Percentiles rank a stretch among this genome's conserved stretches.
phyloP scores from a whole-genome alignment of 345 rosid genomes.

The Populus alba region DNA sequence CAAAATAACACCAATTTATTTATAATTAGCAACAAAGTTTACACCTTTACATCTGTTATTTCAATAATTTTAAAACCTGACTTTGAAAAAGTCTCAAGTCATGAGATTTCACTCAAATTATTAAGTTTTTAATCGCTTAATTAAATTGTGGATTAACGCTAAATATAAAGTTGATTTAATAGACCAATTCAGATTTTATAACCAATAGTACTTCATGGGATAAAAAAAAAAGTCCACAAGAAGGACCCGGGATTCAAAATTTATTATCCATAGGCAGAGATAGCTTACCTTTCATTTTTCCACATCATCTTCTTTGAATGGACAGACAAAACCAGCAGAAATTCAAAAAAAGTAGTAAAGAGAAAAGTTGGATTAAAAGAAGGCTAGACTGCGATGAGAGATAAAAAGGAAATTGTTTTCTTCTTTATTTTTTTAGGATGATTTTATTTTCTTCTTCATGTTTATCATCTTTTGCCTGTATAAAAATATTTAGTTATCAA shows the following conservation, averaged over 20 bases:
- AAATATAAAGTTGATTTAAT: too few species aligned
- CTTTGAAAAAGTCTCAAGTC: too few species aligned
- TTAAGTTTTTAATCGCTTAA: too few species aligned
- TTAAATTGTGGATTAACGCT: too few species aligned
- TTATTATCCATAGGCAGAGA: conserved; percentile 7
- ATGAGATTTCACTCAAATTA: too few species aligned
- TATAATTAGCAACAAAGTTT: too few species aligned
- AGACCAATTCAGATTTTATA: too few species aligned
- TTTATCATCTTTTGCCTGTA: conserved; percentile 20
- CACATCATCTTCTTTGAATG: conserved; percentile 44
- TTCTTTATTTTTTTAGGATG: not conserved
- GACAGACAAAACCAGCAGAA: conserved; percentile 47
- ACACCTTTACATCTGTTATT: too few species aligned
- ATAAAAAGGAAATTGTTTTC: conserved; percentile 13
- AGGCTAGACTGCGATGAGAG: conserved; percentile 24
- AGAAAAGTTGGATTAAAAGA: conserved; percentile 9
- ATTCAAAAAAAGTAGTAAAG: conserved; percentile 51
- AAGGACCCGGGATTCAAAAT: conserved; percentile 32
- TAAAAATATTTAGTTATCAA: conserved; percentile 4
- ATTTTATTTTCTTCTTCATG: not conserved
- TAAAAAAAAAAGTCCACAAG: not conserved
- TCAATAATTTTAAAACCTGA: too few species aligned
- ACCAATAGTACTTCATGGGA: not conserved
- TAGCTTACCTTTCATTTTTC: conserved; percentile 18
- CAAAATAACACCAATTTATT: too few species aligned